These are phyloP conservation scores for Spencermartinsiella europaea DNA, from an alignment of 805 yeast species.

Conservation along the genomic window DNA sequence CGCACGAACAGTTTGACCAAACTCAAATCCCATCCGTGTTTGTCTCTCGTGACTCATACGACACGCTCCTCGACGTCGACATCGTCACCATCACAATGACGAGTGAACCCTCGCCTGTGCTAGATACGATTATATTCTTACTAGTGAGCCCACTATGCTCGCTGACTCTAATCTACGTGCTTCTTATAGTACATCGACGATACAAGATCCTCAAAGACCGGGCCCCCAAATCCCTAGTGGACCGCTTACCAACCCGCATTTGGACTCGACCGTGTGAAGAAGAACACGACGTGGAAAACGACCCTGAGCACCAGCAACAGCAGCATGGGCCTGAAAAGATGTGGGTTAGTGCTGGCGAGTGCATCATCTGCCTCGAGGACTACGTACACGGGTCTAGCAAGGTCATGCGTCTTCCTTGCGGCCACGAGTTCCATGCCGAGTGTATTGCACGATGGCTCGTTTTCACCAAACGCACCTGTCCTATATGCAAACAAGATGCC, in stretches of 20 bases:
- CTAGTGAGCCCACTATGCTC: conserved; percentile 38
- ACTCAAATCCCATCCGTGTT: conserved; percentile 48
- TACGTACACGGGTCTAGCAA: conserved; percentile 43
- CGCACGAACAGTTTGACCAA: conserved; percentile 40
- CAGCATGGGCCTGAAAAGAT: conserved; percentile 24
- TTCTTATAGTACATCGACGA: conserved; percentile 33
- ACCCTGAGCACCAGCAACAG: not conserved
- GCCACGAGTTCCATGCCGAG: conserved; percentile 54
- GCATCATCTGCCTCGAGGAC: conserved; percentile 56
- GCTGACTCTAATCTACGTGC: conserved; percentile 32
- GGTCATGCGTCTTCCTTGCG: conserved; percentile 52
- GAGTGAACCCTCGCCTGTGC: conserved; percentile 29
- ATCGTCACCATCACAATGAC: conserved; percentile 20
- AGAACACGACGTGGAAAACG: not conserved
- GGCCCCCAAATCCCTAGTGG: conserved; percentile 35
- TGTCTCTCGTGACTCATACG: conserved; percentile 42
- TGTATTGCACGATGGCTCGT: conserved; percentile 60
- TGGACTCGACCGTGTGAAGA: conserved; percentile 25
- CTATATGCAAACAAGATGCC: conserved; percentile 49
- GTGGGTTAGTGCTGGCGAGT: conserved; percentile 46
- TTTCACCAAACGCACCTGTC: conserved; percentile 49
- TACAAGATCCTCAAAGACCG: conserved; percentile 31
- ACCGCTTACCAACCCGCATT: conserved; percentile 32
- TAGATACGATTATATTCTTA: conserved; percentile 35
- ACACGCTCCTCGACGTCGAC: conserved; percentile 19